phyloP scores from a whole-genome alignment of 108 stramenopile species.

The Cylindrotheca closterium region DNA sequence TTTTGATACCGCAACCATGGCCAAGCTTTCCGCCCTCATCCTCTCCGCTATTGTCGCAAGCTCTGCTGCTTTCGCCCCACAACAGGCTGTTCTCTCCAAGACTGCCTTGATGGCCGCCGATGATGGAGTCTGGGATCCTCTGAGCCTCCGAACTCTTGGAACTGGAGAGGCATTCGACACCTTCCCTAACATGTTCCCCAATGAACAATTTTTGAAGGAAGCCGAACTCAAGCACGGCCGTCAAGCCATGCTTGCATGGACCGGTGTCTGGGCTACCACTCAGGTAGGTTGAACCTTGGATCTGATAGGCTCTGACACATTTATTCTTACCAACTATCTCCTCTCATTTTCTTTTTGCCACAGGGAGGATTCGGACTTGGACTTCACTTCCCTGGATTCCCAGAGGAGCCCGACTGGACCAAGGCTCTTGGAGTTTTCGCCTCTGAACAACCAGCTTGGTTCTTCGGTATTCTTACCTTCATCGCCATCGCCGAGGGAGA shows the following conservation, averaged over 20 bases:
- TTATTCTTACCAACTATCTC: neutral
- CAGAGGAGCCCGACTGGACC: constrained; percentile 82
- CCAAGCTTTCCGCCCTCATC: constrained; percentile 39
- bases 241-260: constrained; percentile 91
- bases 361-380: constrained; percentile 77
- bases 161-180: constrained; percentile 62
- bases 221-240: constrained; percentile 94
- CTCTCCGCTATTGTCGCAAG: constrained; percentile 45
- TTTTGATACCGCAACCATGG: constrained; percentile 38
- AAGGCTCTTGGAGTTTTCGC: constrained; percentile 81
- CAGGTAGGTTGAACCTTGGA: constrained; percentile 26
- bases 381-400: constrained; percentile 83
- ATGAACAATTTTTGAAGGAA: constrained; percentile 83
- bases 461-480: constrained; percentile 72
- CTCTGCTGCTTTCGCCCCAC: constrained; percentile 55
- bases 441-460: constrained; percentile 70
- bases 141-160: constrained; percentile 51
- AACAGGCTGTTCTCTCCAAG: constrained; percentile 11
- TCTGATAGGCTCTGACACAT: neutral
- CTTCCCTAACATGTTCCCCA: constrained; percentile 92
- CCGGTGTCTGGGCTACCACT: constrained; percentile 84
- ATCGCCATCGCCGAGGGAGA: constrained; percentile 85
- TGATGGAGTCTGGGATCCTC: constrained; percentile 59
- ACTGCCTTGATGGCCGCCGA: constrained; percentile 46
- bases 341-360: constrained; percentile 2